Evolutionary conservation across 1,139 yeast genomes (phyloP), one percentile per base, ranked within the genome.

Genomic region (Meyerozyma smithsonii): DNA sequence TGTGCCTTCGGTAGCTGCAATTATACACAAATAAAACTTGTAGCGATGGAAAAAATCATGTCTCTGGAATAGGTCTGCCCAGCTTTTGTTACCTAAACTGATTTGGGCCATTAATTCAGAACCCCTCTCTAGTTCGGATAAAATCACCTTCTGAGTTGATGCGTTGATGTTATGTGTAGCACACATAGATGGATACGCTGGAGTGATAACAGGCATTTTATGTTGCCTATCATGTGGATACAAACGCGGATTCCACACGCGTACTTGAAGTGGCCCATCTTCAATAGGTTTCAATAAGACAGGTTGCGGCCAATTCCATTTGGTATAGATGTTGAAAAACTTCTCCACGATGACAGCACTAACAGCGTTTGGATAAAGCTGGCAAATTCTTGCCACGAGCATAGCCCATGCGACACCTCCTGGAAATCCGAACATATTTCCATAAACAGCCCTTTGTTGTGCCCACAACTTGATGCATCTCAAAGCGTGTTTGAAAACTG

Each of bases 331-430:
- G 47, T 81, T 77, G 64, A 92, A 94, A 58, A 92, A 92, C 56
- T 89, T 87, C 44, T 85, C 82, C 11, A 92, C 83, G 41, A 92
- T 83, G 1, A 87, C 89, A 0, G 97, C 90, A 47, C 96, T 84
- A 8, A 89, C 95, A 0, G 97, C 96, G 61, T 90, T 90, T 2
- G 99, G 99, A 56, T 90, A 94, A 35, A 92, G 64, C 57, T 92
- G 99, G 59, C 98, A 92, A 25, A 92, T 89, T 53, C 98, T 75
- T 1, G 98, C 98, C 6, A 89, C 97, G 36, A 92, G 63, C 97
- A 92, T 92, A 1, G 98, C 99, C 98, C 98, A 92, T 0, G 98
- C 98, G 26, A 92, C 98, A 61, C 99, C 99, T 51, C 99, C 99
- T 0, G 98, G 98, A 62, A 92, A 92, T 0, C 98, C 98, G 72